A percentile compares a stretch with the other conserved stretches of the same genome.
Evolutionary conservation across 306 rosid species (phyloP).

Genomic region (Echinosophora koreensis): DNA sequence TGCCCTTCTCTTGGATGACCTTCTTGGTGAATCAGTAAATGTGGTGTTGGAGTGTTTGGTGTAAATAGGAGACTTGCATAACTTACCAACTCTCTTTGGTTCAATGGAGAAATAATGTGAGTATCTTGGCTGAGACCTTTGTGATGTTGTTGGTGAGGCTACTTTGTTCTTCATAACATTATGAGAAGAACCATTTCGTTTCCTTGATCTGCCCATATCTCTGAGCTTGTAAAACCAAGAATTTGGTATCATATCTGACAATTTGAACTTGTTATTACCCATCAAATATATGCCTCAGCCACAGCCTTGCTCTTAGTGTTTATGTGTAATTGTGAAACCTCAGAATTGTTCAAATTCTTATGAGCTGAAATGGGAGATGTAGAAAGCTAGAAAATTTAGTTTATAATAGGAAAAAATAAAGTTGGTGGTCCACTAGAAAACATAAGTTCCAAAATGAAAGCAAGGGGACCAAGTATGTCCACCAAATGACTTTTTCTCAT

Average conservation of each 20-base stretch:
- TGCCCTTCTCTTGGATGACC: slow-evolving; percentile 60
- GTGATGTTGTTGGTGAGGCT: slow-evolving; percentile 54
- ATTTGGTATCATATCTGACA: slow-evolving; percentile 85
- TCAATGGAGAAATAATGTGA: slow-evolving; percentile 49
- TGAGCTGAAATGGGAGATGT: slow-evolving; percentile 47
- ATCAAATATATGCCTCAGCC: slow-evolving; percentile 53
- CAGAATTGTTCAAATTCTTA: slow-evolving; percentile 37
- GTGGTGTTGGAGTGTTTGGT: slow-evolving; percentile 50
- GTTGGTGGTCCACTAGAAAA: slow-evolving; percentile 47
- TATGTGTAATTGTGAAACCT: slow-evolving; percentile 41
- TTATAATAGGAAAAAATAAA: slow-evolving; percentile 40
- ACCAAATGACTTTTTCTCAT: slow-evolving; percentile 48
- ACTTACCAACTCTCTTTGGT: slow-evolving; percentile 52
- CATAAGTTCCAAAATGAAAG: slow-evolving; percentile 51
- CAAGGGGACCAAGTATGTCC: slow-evolving; percentile 55
- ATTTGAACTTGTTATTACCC: slow-evolving; percentile 77
- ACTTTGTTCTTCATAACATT: slow-evolving; percentile 56
- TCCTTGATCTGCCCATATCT: slow-evolving; percentile 71
- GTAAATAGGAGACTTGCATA: slow-evolving; percentile 52
- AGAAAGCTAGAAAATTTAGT: slow-evolving; percentile 19
- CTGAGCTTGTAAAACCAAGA: slow-evolving; percentile 91
- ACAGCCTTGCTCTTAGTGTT: slow-evolving; percentile 30
- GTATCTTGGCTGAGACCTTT: slow-evolving; percentile 52
- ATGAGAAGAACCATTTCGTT: slow-evolving; percentile 52
- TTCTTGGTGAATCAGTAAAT: slow-evolving; percentile 71